Percentiles rank a stretch among this genome's conserved stretches.
These are phyloP conservation scores for Eryngium alpinum DNA, from an alignment of 140 eudicot genomes.

Conservation along the genomic window DNA sequence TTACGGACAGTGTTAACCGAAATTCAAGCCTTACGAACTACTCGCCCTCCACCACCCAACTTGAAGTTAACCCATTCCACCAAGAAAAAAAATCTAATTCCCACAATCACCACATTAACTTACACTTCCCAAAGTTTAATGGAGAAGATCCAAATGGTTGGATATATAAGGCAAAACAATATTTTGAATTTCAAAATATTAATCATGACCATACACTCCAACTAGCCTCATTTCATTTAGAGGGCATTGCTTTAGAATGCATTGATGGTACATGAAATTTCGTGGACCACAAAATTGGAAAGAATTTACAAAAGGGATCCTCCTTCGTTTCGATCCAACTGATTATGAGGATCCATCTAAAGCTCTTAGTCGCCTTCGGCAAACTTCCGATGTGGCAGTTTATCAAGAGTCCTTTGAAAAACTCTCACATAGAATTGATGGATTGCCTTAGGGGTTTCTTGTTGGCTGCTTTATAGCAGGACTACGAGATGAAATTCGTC, in stretches of 20 bases:
- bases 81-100: background rate
- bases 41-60: background rate
- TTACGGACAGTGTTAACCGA: background rate
- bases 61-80: background rate
- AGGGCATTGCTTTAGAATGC: background rate
- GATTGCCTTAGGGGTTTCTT: background rate
- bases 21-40: background rate
- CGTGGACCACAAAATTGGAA: background rate
- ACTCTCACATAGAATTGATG: background rate
- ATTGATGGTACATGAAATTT: background rate
- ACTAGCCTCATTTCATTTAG: background rate
- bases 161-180: background rate
- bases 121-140: background rate
- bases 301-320: background rate
- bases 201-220: background rate
- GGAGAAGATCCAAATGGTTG: background rate
- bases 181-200: background rate
- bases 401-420: background rate
- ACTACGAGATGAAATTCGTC: background rate
- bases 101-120: background rate
- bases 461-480: background rate
- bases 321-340: background rate
- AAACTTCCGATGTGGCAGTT: background rate
- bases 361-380: background rate
- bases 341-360: background rate